Base-by-base conservation (phyloP, 2,329 filamentous ascomycete genomes). In the Xylariaceae sp. region DNA sequence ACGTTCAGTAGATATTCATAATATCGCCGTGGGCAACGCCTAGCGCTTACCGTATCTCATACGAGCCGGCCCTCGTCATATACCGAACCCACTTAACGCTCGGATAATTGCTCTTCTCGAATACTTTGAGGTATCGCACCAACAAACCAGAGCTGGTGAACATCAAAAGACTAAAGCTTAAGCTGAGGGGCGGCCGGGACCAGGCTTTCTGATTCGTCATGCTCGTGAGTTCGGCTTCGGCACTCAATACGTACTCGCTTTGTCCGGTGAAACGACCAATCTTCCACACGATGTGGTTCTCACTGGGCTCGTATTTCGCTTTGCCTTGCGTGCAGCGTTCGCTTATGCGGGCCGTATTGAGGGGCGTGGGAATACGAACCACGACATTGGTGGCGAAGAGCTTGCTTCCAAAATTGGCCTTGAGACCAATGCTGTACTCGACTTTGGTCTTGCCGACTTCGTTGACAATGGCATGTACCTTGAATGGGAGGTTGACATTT, bases 31-130 rank as follows among this genome's bases (percentile, higher is more conserved):
- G 6, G 27, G 27, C 39, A 44, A 37, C 19, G 27, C 39, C 6
- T 3, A 4, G 12, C 19, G 19, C 74, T 65, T 62, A 95, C 86
- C 91, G 80, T 70, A 99, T 96, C 75, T 99, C 94, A 72, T 99
- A 99, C 72, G 91, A 96, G 31, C 94, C 94, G 12, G 92, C 94
- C 62, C 92, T 85, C 19, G 94, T 99, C 94, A 99, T 97, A 73
- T 99, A 99, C 65, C 94, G 80, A 65, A 99, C 94, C 94, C 94
- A 99, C 73, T 99, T 99, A 47, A 99, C 94, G 68, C 91, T 96
- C 60, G 89, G 95, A 71, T 99, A 99, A 73, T 97, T 97, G 73
- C 84, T 94, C 84, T 99, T 99, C 76, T 99, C 94, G 75, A 99
- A 99, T 1, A 99, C 94, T 75, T 99, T 99, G 55, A 99, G 74